Conservation (phyloP, 148 eudicot genomes). For the Bassia scoparia region DNA sequence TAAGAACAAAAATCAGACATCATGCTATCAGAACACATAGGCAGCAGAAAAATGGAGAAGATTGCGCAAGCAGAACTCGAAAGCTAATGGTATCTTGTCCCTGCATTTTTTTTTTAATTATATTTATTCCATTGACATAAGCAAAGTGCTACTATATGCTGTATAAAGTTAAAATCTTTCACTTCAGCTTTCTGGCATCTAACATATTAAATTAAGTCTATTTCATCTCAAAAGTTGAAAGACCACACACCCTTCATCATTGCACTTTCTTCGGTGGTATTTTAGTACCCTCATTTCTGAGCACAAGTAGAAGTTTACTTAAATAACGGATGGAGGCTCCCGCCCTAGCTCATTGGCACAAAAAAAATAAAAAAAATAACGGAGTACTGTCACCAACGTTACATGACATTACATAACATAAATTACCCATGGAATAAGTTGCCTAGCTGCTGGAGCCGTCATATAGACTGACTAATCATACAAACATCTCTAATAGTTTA, state of each 20-base stretch:
- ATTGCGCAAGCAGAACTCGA: neutral
- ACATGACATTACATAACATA: too few relatives aligned
- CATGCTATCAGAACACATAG: conserved; percentile 8
- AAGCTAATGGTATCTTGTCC: neutral
- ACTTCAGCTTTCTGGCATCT: neutral
- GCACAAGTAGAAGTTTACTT: too few relatives aligned
- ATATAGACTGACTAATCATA: neutral
- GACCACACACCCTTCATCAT: neutral
- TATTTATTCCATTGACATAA: neutral
- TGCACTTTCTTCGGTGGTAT: too few relatives aligned
- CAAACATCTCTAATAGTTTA: neutral
- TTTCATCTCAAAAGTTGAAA: neutral
- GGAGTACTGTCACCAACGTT: too few relatives aligned
- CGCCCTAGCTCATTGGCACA: too few relatives aligned
- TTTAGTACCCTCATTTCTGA: too few relatives aligned
- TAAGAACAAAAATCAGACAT: conserved; percentile 23
- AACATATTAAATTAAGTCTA: neutral
- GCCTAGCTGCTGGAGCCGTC: neutral
- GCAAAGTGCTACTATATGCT: neutral
- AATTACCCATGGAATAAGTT: neutral
- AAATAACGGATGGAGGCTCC: too few relatives aligned
- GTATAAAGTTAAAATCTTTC: neutral
- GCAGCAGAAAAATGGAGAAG: neutral
- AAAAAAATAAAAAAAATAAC: too few relatives aligned
- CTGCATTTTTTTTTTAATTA: neutral